Percentiles rank a stretch among this genome's conserved stretches.
Evolutionary conservation across 768 basidiomycete genomes (phyloP).

Genomic region (Suillus clintonianus): DNA sequence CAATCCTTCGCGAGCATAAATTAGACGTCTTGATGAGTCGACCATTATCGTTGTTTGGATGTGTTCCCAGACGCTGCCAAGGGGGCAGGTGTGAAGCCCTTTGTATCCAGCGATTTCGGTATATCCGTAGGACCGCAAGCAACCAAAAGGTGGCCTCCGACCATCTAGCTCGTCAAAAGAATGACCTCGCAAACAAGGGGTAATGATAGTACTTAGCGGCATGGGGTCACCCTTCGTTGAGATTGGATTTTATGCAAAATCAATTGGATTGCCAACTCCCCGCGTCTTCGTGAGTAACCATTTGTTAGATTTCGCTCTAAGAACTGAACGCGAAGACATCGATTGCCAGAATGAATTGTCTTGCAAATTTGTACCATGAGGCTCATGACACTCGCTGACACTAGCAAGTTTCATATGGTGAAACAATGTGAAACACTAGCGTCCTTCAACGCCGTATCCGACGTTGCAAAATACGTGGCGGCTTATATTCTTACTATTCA

Average conservation of each 20-base stretch:
- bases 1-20: constrained; percentile 1
- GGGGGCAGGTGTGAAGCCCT: constrained; percentile 27
- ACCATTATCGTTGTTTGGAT: neutral
- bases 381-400: constrained; percentile 14
- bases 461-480: constrained; percentile 21
- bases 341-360: constrained; percentile 16
- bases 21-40: neutral
- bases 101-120: constrained; percentile 32
- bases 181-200: neutral
- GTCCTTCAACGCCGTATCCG: constrained; percentile 23
- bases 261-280: constrained; percentile 14
- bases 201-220: no score
- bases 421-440: constrained; percentile 17
- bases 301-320: no score
- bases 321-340: neutral
- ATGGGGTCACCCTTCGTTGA: neutral
- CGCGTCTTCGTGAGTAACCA: constrained; percentile 20
- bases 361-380: constrained; percentile 24
- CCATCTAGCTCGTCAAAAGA: neutral
- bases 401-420: constrained; percentile 16
- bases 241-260: constrained; percentile 13
- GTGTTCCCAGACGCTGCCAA: constrained; percentile 7
- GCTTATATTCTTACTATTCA: constrained; percentile 21
- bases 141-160: no score
- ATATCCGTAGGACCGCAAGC: constrained; percentile 3